Conservation (phyloP, 768 basidiomycete species). For the Tylopilus rubrobrunneus region DNA sequence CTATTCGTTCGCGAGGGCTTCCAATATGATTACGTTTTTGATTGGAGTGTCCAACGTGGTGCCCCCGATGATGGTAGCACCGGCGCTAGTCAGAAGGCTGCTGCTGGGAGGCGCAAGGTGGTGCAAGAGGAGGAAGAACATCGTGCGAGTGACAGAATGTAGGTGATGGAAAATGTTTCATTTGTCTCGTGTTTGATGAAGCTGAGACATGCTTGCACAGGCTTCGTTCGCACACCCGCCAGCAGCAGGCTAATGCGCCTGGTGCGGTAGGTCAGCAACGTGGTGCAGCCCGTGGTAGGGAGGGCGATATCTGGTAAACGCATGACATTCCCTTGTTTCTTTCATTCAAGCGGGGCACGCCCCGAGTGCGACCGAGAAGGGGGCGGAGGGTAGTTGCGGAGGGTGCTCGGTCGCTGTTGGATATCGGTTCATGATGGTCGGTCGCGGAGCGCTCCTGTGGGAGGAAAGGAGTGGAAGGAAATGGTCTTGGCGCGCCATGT, state of each 20-base stretch:
- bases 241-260: slow-evolving; percentile 60
- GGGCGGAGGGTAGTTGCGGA: slow-evolving; percentile 34
- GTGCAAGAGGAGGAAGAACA: slow-evolving; percentile 85
- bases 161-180: slow-evolving; percentile 34
- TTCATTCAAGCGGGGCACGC: slow-evolving; percentile 36
- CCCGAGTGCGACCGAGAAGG: slow-evolving; percentile 44
- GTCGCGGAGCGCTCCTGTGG: slow-evolving; percentile 24
- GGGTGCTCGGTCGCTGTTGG: slow-evolving; percentile 34
- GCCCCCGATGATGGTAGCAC: slow-evolving; percentile 63
- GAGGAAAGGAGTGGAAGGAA: slow-evolving; percentile 5
- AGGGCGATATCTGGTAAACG: slow-evolving; percentile 43
- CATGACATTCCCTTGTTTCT: slow-evolving; percentile 26
- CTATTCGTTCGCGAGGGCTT: slow-evolving; percentile 96
- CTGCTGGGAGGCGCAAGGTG: slow-evolving; percentile 69
- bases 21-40: slow-evolving; percentile 99
- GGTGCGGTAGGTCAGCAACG: slow-evolving; percentile 46
- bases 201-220: slow-evolving; percentile 35
- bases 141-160: slow-evolving; percentile 80
- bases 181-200: slow-evolving; percentile 6
- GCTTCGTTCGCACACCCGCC: slow-evolving; percentile 84
- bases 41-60: slow-evolving; percentile 89
- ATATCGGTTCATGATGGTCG: slow-evolving; percentile 33
- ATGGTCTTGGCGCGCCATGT: slow-evolving; percentile 26
- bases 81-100: slow-evolving; percentile 58
- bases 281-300: slow-evolving; percentile 37